Evolutionary conservation across 805 yeast genomes (phyloP).

Genomic region (Kluyveromyces lactis): DNA sequence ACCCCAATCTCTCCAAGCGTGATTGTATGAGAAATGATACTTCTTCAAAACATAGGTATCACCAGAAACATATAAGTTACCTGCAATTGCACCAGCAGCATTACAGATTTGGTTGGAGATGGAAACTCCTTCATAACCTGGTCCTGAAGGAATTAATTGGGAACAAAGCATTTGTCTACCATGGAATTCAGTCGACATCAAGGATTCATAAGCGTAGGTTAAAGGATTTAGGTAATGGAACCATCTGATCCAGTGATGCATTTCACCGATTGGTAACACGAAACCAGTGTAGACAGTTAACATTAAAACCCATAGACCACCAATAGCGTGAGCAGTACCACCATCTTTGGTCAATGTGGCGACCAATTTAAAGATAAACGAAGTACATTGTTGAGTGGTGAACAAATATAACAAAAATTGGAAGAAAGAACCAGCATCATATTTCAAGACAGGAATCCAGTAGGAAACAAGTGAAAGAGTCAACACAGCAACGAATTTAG

Average conservation of each 20-base stretch:
- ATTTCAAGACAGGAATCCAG: conserved; percentile 45
- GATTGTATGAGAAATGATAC: conserved; percentile 36
- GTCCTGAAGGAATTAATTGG: conserved; percentile 44
- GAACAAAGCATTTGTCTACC: conserved; percentile 46
- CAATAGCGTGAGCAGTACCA: conserved; percentile 48
- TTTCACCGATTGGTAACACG: conserved; percentile 36
- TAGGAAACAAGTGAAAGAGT: conserved; percentile 41
- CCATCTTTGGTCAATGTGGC: conserved; percentile 46
- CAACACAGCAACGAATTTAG: conserved; percentile 42
- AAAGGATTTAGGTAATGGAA: conserved; percentile 42
- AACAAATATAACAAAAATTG: conserved; percentile 38
- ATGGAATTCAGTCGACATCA: conserved; percentile 51
- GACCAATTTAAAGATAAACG: conserved; percentile 43
- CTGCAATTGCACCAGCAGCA: conserved; percentile 42
- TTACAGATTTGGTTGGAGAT: conserved; percentile 41
- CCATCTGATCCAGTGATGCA: conserved; percentile 62
- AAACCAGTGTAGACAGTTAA: conserved; percentile 52
- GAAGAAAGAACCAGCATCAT: conserved; percentile 49
- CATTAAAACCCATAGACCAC: conserved; percentile 46
- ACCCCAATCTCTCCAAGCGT: conserved; percentile 60
- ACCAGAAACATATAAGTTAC: conserved; percentile 41
- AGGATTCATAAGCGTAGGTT: conserved; percentile 42
- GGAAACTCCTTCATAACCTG: conserved; percentile 39
- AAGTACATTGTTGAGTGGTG: conserved; percentile 44
- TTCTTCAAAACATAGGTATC: conserved; percentile 34